Evolutionary conservation across 352 stramenopile species (phyloP), one percentile per base, ranked within the genome.

Genomic region (Phytophthora meadii): DNA sequence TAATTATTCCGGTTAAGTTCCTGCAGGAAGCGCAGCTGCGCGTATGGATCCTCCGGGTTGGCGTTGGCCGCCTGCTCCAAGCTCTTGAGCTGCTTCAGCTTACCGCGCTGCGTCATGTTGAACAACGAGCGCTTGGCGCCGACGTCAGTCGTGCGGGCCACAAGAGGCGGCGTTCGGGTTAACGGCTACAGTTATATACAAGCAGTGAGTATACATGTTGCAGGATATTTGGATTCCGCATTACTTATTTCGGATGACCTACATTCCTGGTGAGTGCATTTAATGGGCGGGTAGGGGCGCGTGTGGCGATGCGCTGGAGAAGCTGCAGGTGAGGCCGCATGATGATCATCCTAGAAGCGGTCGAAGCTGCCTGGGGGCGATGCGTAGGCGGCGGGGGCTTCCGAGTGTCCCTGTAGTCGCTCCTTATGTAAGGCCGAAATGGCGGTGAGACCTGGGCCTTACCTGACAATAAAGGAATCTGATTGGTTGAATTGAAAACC

Each of bases 1-100:
- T 95, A 92, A 63, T 88, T 84, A 56, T 84, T 77, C 52, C 92
- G 90, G 80, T 96, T 96, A 11, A 96, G 84, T 36, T 93, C 85
- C 72, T 94, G 87, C 40, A 96, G 54, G 56, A 96, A 94, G 22
- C 88, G 88, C 54, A 93, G 65, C 54, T 96, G 88, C 11, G 81
- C 74, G 70, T 78, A 89, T 39, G 87, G 55, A 60, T 96, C 87
- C 8, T 93, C 84, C 0, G 86, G 84, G 27, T 82, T 72, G 51
- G 77, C 61, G 63, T 96, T 95, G 59, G 88, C 88, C 42, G 90
- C 76, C 54, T 94, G 79, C 57, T 96, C 87, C 45, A 96, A 72
- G 64, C 72, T 73, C 79, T 96, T 96, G 47, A 96, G 77, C 30
- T 92, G 82, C 52, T 91, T 92, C 50, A 90, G 83, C 53, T 90